Conservation (phyloP, 805 yeast genomes). For the Ogataea chonburiensis region DNA sequence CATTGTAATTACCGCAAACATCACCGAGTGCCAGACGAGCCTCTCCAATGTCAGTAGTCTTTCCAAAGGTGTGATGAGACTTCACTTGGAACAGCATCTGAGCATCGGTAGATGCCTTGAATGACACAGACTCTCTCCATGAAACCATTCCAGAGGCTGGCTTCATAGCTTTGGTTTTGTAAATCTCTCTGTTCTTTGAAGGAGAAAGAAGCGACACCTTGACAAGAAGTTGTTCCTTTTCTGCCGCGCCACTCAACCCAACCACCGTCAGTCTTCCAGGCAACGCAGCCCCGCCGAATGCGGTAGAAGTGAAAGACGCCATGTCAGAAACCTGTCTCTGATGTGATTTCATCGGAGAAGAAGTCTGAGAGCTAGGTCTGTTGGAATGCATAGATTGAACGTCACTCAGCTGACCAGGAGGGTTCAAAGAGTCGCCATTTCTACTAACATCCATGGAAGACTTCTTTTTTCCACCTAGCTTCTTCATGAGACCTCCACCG, state of each 20-base stretch:
- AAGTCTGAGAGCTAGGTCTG: slow-evolving; percentile 17
- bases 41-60: slow-evolving; percentile 61
- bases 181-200: slow-evolving; percentile 52
- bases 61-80: slow-evolving; percentile 72
- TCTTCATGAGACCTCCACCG: slow-evolving; percentile 35
- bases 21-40: slow-evolving; percentile 53
- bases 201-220: slow-evolving; percentile 46
- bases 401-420: slow-evolving; percentile 32
- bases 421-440: slow-evolving; percentile 15
- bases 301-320: slow-evolving; percentile 38
- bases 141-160: slow-evolving; percentile 43
- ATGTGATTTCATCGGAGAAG: slow-evolving; percentile 15
- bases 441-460: slow-evolving; percentile 20
- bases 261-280: slow-evolving; percentile 58
- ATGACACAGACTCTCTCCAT: slow-evolving; percentile 66
- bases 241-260: slow-evolving; percentile 27
- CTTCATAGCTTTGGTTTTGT: slow-evolving; percentile 62
- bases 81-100: slow-evolving; percentile 58
- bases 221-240: slow-evolving; percentile 42
- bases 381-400: slow-evolving; percentile 40
- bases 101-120: slow-evolving; percentile 65
- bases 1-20: slow-evolving; percentile 44
- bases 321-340: slow-evolving; percentile 31
- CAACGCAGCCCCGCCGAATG: slow-evolving; percentile 37
- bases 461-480: slow-evolving; percentile 16